Evolutionary conservation across 2,329 filamentous ascomycete genomes (phyloP), one percentile per base, ranked within the genome.

Genomic region (Colletotrichum sp.): DNA sequence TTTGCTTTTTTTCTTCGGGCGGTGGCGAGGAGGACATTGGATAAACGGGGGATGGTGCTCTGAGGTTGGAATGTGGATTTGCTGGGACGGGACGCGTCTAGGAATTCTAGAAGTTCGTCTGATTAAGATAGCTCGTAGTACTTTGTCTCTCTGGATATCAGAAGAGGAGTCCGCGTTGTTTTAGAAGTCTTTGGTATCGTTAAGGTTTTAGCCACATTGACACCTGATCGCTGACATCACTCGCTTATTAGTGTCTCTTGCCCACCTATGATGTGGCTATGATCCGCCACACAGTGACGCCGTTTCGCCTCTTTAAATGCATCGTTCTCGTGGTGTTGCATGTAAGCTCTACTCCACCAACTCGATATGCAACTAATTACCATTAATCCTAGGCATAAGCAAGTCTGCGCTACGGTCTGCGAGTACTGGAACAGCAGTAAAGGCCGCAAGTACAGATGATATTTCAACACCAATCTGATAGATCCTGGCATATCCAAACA

Each of bases 211-310:
- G 71, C 32, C 36, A 18, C 24, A 24, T n/a, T 32, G 12, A 39
- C n/a, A 44, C 32, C 34, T 32, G 68, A 34, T 32, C 63, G 32
- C 70, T 71, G 59, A 74, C 72, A 74, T 74, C 72, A 74, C 72
- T 36, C 67, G 72, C 49, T 24, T 65, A 21, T 34, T 64, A 21
- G 10, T 15, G 24, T 24, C 15, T 52, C 21, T 26, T 2, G 15
- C 18, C 69, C 49, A 65, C 62, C 60, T 65, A 24, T 36, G 26
- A 52, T 74, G 72, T 65, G 67, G 30, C 34, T 39, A 39, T 49
- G 67, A 74, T 74, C 57, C 52, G 57, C 65, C 30, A 59, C 71
- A 24, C 34, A 15, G n/a, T 70, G 30, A 73, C 24, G 24, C 24
- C 24, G 24, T 24, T 24, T 24, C 4, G 3, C 24, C 24, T 24